Evolutionary conservation across 2,329 filamentous ascomycete species (phyloP).

Genomic region (Botryosphaeria dothidea): DNA sequence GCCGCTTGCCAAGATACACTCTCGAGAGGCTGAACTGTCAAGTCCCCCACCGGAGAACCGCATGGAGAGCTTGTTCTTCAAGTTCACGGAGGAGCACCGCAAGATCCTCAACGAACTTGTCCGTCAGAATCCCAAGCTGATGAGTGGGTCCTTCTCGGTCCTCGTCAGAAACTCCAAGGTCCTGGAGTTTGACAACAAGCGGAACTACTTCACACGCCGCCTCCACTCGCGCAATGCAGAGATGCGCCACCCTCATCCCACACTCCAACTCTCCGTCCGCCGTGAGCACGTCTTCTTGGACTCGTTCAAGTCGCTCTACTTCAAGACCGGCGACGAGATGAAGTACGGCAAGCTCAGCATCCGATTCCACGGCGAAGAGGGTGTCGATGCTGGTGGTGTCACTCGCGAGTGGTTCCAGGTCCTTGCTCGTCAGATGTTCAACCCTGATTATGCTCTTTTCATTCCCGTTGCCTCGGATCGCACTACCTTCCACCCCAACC

Average conservation of each 20-base stretch:
- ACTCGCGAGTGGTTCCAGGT: slow-evolving; percentile 99
- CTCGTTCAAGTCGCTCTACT: slow-evolving; percentile 97
- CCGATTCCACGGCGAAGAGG: slow-evolving; percentile 94
- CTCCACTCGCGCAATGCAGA: slow-evolving; percentile 76
- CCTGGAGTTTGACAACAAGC: slow-evolving; percentile 98
- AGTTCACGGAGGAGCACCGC: slow-evolving; percentile 94
- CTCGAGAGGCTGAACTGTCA: slow-evolving; percentile 70
- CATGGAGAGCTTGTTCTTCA: slow-evolving; percentile 92
- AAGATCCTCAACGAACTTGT: slow-evolving; percentile 98
- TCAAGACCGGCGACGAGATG: slow-evolving; percentile 95
- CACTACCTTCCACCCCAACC: slow-evolving; percentile 98
- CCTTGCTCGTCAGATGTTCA: slow-evolving; percentile 96
- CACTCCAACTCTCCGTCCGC: slow-evolving; percentile 84
- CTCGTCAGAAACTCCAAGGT: slow-evolving; percentile 99
- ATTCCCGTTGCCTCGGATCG: slow-evolving; percentile 95
- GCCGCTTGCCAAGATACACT: slow-evolving; percentile 41
- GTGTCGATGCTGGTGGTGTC: slow-evolving; percentile 95
- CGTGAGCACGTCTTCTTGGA: slow-evolving; percentile 97
- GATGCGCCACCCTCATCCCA: slow-evolving; percentile 69
- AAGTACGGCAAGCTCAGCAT: slow-evolving; percentile 99
- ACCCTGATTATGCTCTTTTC: slow-evolving; percentile 95
- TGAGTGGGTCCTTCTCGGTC: slow-evolving; percentile 96
- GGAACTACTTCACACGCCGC: slow-evolving; percentile 95
- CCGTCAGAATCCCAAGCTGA: slow-evolving; percentile 93
- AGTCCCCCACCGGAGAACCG: slow-evolving; percentile 77